Percentiles rank a stretch among this genome's conserved stretches.
Evolutionary conservation across 2,329 filamentous ascomycete species (phyloP).

Genomic region (Dactylellina cionopaga): DNA sequence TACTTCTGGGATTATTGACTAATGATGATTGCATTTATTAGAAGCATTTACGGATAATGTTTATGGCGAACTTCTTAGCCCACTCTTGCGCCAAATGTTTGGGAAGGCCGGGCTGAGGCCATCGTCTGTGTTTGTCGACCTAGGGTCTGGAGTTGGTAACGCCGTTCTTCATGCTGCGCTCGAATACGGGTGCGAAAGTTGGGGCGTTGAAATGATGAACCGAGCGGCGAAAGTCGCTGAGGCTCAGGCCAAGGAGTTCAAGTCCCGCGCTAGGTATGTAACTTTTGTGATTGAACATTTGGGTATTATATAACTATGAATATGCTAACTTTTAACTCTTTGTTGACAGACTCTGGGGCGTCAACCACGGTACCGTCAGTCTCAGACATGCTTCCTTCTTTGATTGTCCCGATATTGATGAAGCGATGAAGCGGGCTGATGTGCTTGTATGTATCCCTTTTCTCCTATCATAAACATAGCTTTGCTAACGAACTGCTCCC

Average conservation of each 20-base stretch:
- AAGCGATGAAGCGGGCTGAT: conserved; percentile 82
- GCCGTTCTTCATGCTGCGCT: conserved; percentile 93
- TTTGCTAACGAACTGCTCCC: conserved; percentile 6
- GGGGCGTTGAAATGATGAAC: conserved; percentile 96
- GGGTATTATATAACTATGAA: background rate
- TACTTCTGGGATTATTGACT: background rate
- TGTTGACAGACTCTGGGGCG: conserved; percentile 77
- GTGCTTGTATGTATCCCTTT: conserved; percentile 68
- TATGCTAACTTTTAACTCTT: background rate
- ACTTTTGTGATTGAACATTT: background rate
- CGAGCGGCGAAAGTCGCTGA: conserved; percentile 86
- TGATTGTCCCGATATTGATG: conserved; percentile 74
- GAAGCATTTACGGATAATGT: conserved; percentile 86
- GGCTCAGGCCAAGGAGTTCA: conserved; percentile 82
- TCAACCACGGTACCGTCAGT: conserved; percentile 79
- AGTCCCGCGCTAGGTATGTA: conserved; percentile 72
- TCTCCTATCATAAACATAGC: too few species aligned
- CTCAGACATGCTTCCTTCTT: conserved; percentile 87
- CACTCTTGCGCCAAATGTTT: conserved; percentile 85
- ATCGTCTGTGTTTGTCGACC: conserved; percentile 87
- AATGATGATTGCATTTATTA: background rate
- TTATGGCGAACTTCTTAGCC: conserved; percentile 89
- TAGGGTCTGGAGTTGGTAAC: conserved; percentile 95
- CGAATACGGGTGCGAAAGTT: conserved; percentile 91
- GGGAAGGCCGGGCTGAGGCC: conserved; percentile 79